Conservation (phyloP, 2,329 filamentous ascomycete species). For the Aureobasidium leucospermi region DNA sequence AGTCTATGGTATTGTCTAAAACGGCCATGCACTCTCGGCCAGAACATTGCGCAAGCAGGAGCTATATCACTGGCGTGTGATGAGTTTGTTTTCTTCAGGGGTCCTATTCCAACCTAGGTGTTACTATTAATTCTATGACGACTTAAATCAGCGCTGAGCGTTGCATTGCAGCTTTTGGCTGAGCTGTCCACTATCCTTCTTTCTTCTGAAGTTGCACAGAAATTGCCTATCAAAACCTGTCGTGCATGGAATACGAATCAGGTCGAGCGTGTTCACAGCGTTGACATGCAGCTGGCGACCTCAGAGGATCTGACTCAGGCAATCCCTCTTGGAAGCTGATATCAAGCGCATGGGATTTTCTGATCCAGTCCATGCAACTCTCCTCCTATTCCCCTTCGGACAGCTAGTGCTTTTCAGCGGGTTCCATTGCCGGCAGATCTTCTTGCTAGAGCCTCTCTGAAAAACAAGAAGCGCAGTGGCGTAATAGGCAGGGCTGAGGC, state of each 20-base stretch:
- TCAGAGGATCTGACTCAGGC: not conserved
- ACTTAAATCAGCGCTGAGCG: not conserved
- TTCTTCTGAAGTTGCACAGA: not conserved
- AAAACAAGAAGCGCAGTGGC: not conserved
- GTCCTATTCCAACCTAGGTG: not conserved
- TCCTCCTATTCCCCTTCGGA: not conserved
- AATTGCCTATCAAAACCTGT: not conserved
- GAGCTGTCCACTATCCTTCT: not conserved
- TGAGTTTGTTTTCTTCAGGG: not conserved
- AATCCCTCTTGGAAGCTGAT: too few species aligned
- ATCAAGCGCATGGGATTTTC: too few species aligned
- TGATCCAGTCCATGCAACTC: too few species aligned
- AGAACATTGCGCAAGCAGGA: not conserved
- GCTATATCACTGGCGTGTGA: not conserved
- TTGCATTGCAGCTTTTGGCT: not conserved
- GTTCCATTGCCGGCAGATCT: not conserved
- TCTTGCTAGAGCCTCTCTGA: not conserved
- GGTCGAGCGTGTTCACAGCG: not conserved
- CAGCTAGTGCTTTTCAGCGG: not conserved
- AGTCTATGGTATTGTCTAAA: conserved; percentile 68
- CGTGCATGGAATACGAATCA: not conserved
- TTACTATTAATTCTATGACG: conserved; percentile 1
- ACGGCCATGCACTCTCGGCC: not conserved
- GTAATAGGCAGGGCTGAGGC: not conserved
- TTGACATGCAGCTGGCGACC: not conserved